Evolutionary conservation across 192 early-diverging fungal genomes (phyloP).

Genomic region (Endogone sp.): DNA sequence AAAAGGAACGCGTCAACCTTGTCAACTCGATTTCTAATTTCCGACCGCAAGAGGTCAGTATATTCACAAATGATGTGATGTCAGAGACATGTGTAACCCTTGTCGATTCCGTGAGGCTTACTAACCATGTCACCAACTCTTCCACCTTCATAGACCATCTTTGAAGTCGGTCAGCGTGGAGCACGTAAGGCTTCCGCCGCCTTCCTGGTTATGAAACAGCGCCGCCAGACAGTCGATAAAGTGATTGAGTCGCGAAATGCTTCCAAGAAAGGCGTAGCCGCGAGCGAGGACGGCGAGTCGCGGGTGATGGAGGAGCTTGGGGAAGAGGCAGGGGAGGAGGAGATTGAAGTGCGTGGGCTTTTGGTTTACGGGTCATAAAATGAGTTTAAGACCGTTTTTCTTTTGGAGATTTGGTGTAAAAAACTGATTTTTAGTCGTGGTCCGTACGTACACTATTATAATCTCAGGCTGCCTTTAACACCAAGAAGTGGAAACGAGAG

Average conservation of each 20-base stretch:
- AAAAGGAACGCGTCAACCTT: slow-evolving; percentile 64
- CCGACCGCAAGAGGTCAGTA: slow-evolving; percentile 65
- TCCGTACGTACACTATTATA: neutral
- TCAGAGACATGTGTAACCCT: neutral
- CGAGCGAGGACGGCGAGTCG: slow-evolving; percentile 5
- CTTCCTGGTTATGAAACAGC: slow-evolving; percentile 63
- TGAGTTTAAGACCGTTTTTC: no score
- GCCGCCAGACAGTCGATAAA: slow-evolving; percentile 44
- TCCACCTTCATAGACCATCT: slow-evolving; percentile 63
- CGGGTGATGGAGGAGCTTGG: slow-evolving; percentile 10
- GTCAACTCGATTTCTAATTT: slow-evolving; percentile 75
- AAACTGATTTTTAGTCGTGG: neutral
- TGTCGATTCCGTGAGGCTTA: slow-evolving; percentile 7
- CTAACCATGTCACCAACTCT: neutral
- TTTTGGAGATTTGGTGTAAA: neutral
- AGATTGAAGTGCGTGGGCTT: slow-evolving; percentile 9
- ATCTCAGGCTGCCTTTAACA: neutral
- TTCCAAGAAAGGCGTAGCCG: slow-evolving; percentile 7
- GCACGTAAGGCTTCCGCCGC: slow-evolving; percentile 65
- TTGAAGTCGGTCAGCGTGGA: slow-evolving; percentile 89
- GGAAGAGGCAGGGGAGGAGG: slow-evolving; percentile 24
- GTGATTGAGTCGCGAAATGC: slow-evolving; percentile 28
- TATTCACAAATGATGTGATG: neutral
- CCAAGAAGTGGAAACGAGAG: neutral
- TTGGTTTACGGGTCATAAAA: no score